Conservation (phyloP, 768 basidiomycete genomes). For the Phlegmacium glaucopus region DNA sequence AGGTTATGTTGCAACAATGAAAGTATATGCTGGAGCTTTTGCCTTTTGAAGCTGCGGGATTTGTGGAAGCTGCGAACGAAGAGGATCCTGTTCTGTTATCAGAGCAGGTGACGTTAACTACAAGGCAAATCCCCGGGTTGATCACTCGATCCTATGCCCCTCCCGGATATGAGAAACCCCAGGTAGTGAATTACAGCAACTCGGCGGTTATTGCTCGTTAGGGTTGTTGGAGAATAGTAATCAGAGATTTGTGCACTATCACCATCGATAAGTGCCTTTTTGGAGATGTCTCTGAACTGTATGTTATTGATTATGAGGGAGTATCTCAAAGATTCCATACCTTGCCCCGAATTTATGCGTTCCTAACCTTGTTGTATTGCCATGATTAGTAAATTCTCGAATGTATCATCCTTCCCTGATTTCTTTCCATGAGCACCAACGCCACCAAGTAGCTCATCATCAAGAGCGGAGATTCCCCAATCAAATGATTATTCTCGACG, state of each 20-base stretch:
- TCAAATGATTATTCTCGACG: slow-evolving; percentile 54
- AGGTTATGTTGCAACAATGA: background rate
- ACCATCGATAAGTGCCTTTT: slow-evolving; percentile 9
- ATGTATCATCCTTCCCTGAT: slow-evolving; percentile 57
- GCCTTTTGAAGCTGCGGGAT: slow-evolving; percentile 41
- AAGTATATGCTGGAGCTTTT: slow-evolving; percentile 46
- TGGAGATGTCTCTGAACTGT: background rate
- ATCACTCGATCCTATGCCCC: slow-evolving; percentile 45
- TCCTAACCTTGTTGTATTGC: slow-evolving; percentile 25
- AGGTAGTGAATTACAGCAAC: slow-evolving; percentile 46
- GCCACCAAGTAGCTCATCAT: slow-evolving; percentile 56
- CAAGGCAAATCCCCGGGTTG: slow-evolving; percentile 36
- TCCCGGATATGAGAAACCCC: slow-evolving; percentile 44
- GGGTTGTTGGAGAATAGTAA: slow-evolving; percentile 56
- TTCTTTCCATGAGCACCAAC: slow-evolving; percentile 45
- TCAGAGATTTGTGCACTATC: slow-evolving; percentile 39
- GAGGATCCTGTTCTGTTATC: background rate
- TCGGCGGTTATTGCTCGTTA: too few relatives aligned
- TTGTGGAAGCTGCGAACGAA: slow-evolving; percentile 22
- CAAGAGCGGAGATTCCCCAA: slow-evolving; percentile 51
- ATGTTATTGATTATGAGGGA: too few relatives aligned
- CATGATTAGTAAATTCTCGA: slow-evolving; percentile 63
- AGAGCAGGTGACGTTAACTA: slow-evolving; percentile 37
- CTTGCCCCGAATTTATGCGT: too few relatives aligned
- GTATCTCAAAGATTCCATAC: too few relatives aligned